A percentile compares a stretch with the other conserved stretches of the same genome.
phyloP scores from a whole-genome alignment of 805 yeast species.

The Cyberlindnera mrakii region DNA sequence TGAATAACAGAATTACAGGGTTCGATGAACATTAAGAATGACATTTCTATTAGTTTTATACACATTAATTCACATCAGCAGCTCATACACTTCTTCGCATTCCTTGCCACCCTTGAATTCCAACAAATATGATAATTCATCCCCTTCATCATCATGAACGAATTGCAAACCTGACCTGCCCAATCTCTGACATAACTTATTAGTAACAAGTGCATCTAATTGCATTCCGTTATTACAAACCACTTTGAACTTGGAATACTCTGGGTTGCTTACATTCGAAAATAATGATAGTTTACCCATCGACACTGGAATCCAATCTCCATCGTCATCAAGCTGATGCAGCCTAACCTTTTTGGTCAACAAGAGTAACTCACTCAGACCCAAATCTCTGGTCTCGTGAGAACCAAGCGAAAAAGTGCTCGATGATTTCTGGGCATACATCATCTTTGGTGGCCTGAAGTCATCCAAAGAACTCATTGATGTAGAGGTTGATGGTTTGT shows the following conservation, averaged over 20 bases:
- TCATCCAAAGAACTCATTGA: conserved; percentile 11
- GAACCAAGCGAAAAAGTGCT: conserved; percentile 1
- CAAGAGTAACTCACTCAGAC: conserved; percentile 5
- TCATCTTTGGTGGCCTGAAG: conserved; percentile 6
- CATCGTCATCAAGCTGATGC: conserved; percentile 18
- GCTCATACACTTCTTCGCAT: conserved; percentile 17
- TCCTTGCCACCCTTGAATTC: conserved; percentile 19
- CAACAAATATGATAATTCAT: conserved; percentile 15
- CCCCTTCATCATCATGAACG: conserved; percentile 15
- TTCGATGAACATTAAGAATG: too few species aligned
- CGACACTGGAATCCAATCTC: conserved; percentile 23
- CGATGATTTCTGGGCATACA: conserved; percentile 2
- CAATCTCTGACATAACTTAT: conserved; percentile 13
- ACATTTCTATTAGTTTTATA: too few species aligned
- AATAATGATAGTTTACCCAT: conserved; percentile 17
- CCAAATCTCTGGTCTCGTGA: background rate
- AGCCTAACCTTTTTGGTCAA: conserved; percentile 18
- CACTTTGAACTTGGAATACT: conserved; percentile 16
- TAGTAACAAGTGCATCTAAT: conserved; percentile 10
- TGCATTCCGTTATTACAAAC: conserved; percentile 2
- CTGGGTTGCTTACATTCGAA: conserved; percentile 17
- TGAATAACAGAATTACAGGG: too few species aligned
- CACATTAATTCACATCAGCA: conserved; percentile 4
- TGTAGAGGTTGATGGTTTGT: conserved; percentile 21
- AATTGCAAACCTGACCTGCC: conserved; percentile 22